A percentile compares a stretch with the other conserved stretches of the same genome.
Conservation (phyloP, 306 rosid species). For the Cicer chorassanicum region DNA sequence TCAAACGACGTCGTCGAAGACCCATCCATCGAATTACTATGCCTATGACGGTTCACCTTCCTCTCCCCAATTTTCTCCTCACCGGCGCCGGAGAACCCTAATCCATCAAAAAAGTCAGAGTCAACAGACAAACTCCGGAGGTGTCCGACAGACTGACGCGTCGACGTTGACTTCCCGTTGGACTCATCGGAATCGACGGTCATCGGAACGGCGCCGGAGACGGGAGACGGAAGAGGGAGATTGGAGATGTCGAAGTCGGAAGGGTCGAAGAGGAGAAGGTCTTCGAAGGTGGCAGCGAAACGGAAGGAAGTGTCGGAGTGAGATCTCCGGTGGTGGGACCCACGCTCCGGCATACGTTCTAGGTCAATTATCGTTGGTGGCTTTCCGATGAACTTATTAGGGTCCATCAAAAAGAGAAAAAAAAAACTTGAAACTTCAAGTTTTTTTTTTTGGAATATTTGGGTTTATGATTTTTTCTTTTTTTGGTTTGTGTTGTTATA, state of each 20-base stretch:
- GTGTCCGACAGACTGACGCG: slow-evolving; percentile 48
- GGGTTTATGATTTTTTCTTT: neutral
- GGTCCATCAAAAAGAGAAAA: slow-evolving; percentile 46
- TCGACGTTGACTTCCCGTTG: slow-evolving; percentile 41
- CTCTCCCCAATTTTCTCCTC: slow-evolving; percentile 46
- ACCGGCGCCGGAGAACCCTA: slow-evolving; percentile 51
- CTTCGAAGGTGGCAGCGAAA: slow-evolving; percentile 77
- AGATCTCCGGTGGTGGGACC: slow-evolving; percentile 88
- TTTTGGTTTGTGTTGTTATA: neutral
- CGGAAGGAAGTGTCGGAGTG: slow-evolving; percentile 92
- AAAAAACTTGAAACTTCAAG: no score
- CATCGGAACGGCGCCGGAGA: slow-evolving; percentile 46
- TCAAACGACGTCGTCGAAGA: slow-evolving; percentile 69
- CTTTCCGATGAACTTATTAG: slow-evolving; percentile 53
- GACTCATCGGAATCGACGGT: slow-evolving; percentile 69
- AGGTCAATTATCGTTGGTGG: slow-evolving; percentile 60
- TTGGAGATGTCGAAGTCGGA: slow-evolving; percentile 85
- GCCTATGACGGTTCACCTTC: slow-evolving; percentile 67
- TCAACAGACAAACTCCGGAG: slow-evolving; percentile 85
- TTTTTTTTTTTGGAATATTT: neutral
- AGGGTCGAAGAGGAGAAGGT: slow-evolving; percentile 86
- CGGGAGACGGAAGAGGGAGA: slow-evolving; percentile 56
- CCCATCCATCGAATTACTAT: slow-evolving; percentile 87
- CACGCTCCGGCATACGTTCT: slow-evolving; percentile 86
- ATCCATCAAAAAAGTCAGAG: slow-evolving; percentile 84